A percentile compares a stretch with the other conserved stretches of the same genome.
Evolutionary conservation across 768 basidiomycete genomes (phyloP).

Genomic region (Tulasnella sp.): DNA sequence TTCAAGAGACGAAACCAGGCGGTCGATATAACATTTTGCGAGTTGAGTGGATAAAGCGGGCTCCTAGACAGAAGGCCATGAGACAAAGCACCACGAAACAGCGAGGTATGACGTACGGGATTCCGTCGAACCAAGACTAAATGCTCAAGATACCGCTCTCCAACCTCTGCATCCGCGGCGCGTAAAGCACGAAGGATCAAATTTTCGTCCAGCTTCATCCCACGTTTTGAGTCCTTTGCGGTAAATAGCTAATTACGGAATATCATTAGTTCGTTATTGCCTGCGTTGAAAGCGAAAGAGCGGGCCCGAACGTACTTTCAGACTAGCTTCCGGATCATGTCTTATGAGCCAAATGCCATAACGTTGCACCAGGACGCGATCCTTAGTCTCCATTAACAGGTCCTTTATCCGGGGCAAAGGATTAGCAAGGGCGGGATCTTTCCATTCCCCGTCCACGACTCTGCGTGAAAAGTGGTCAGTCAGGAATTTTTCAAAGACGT

Average conservation of each 20-base stretch:
- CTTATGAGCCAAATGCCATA: slow-evolving; percentile 81
- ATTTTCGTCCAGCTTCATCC: slow-evolving; percentile 59
- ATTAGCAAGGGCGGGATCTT: slow-evolving; percentile 51
- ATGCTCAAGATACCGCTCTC: slow-evolving; percentile 71
- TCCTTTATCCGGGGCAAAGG: slow-evolving; percentile 58
- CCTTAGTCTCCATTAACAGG: slow-evolving; percentile 54
- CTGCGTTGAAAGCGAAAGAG: neutral
- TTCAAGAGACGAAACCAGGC: slow-evolving; percentile 48
- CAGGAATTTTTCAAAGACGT: neutral
- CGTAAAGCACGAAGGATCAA: slow-evolving; percentile 54
- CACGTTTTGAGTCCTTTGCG: slow-evolving; percentile 50
- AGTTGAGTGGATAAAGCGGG: slow-evolving; percentile 62
- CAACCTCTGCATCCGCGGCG: slow-evolving; percentile 56
- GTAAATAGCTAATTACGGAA: slow-evolving; percentile 53
- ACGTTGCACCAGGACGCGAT: slow-evolving; percentile 57
- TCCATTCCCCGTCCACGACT: slow-evolving; percentile 61
- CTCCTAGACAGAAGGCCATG: slow-evolving; percentile 41
- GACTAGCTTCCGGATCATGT: slow-evolving; percentile 61
- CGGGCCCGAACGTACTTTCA: slow-evolving; percentile 51
- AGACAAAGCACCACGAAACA: neutral
- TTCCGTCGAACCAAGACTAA: slow-evolving; percentile 67
- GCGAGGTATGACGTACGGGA: slow-evolving; percentile 42
- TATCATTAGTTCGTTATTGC: slow-evolving; percentile 10
- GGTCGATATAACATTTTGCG: slow-evolving; percentile 52
- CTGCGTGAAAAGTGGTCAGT: slow-evolving; percentile 39